Percentiles rank a stretch among this genome's conserved stretches.
Conservation (phyloP, 768 basidiomycete genomes). For the Mycena epipterygia region DNA sequence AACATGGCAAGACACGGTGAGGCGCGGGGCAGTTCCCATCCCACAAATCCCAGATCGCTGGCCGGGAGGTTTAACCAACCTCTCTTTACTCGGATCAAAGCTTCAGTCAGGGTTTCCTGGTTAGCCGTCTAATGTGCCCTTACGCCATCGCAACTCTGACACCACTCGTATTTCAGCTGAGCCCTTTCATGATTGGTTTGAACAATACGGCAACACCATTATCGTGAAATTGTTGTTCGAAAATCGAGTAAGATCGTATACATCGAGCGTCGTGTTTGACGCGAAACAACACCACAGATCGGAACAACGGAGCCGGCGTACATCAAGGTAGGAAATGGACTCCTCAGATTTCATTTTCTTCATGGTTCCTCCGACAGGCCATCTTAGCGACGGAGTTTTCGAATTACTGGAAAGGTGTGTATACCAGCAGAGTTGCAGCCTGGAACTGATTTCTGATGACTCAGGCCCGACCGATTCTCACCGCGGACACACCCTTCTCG, state of each 20-base stretch:
- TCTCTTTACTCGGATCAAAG: slow-evolving; percentile 5
- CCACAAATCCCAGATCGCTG: slow-evolving; percentile 20
- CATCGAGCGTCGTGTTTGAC: not conserved
- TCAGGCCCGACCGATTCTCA: slow-evolving; percentile 1
- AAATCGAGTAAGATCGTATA: slow-evolving; percentile 36
- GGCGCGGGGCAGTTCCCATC: slow-evolving; percentile 15
- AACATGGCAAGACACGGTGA: not conserved
- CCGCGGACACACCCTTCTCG: slow-evolving; percentile 37
- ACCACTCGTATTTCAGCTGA: not conserved
- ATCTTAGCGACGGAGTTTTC: slow-evolving; percentile 41
- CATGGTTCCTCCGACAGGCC: slow-evolving; percentile 37
- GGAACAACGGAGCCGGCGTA: slow-evolving; percentile 55
- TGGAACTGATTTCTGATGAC: not conserved
- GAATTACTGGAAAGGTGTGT: slow-evolving; percentile 32
- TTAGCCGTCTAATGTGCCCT: not conserved
- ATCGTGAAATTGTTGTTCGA: slow-evolving; percentile 43
- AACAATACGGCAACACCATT: slow-evolving; percentile 40
- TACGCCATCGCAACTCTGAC: not conserved
- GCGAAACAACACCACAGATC: slow-evolving; percentile 40
- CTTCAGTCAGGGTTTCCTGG: slow-evolving; percentile 21
- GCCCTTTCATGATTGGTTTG: slow-evolving; percentile 2
- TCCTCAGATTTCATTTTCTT: not conserved
- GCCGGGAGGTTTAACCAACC: slow-evolving; percentile 7
- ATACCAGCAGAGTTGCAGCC: not conserved
- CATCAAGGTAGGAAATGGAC: slow-evolving; percentile 46